Percentiles rank a stretch among this genome's conserved stretches.
Evolutionary conservation across 805 yeast species (phyloP).

Genomic region (Metschnikowia cerradonensis): DNA sequence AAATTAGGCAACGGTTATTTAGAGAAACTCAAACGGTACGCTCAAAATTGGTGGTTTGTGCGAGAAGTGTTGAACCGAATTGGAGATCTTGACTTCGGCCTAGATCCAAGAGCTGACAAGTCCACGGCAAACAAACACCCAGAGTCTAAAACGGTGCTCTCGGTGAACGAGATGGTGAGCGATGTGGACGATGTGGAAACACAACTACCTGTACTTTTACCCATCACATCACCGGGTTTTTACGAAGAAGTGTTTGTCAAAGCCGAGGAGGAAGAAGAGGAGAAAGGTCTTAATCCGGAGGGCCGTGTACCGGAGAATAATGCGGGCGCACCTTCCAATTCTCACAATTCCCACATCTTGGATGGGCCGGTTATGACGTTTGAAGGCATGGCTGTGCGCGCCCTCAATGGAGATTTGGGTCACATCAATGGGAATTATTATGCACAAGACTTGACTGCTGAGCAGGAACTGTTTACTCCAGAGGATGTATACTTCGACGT

Average conservation of each 20-base stretch:
- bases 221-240: conserved; percentile 18
- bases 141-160: conserved; percentile 4
- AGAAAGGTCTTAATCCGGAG: not conserved
- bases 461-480: not conserved
- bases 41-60: conserved; percentile 18
- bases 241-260: conserved; percentile 15
- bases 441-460: not conserved
- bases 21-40: conserved; percentile 9
- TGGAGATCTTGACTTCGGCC: conserved; percentile 2
- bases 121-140: not conserved
- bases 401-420: conserved; percentile 2
- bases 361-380: conserved; percentile 3
- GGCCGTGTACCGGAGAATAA: not conserved
- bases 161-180: conserved; percentile 11
- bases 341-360: not conserved
- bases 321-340: not conserved
- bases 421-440: not conserved
- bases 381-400: conserved; percentile 6
- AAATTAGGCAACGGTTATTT: conserved; percentile 6
- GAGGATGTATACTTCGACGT: conserved; percentile 16
- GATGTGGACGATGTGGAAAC: conserved; percentile 14
- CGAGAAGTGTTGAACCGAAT: conserved; percentile 12
- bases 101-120: not conserved
- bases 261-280: conserved; percentile 10
- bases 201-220: conserved; percentile 12